Evolutionary conservation across 352 stramenopile genomes (phyloP).

Genomic region (Phytophthora sp.): DNA sequence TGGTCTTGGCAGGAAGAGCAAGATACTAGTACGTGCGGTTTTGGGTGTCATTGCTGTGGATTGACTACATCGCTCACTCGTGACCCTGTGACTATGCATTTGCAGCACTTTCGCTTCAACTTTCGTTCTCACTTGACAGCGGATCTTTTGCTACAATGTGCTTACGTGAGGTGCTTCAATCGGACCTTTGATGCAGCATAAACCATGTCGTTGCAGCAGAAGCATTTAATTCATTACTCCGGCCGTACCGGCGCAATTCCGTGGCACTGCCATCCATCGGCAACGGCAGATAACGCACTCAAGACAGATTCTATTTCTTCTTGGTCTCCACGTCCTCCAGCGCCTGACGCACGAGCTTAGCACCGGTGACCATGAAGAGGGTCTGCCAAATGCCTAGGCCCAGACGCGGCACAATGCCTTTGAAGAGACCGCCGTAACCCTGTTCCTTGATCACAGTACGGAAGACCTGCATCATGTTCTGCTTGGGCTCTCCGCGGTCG

Average conservation of each 20-base stretch:
- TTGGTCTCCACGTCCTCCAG: constrained; percentile 63
- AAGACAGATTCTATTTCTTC: constrained; percentile 40
- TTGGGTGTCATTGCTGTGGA: constrained; percentile 2
- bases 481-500: constrained; percentile 87
- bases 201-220: not conserved
- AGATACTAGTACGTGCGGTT: constrained; percentile 19
- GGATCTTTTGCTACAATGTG: constrained; percentile 85
- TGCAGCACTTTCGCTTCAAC: constrained; percentile 27
- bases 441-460: constrained; percentile 86
- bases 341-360: constrained; percentile 89
- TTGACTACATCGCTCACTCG: not conserved
- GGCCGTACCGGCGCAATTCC: constrained; percentile 19
- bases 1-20: constrained; percentile 46
- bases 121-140: constrained; percentile 65
- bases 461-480: constrained; percentile 92
- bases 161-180: constrained; percentile 67
- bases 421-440: constrained; percentile 86
- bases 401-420: constrained; percentile 90
- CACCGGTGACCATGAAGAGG: constrained; percentile 93
- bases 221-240: constrained; percentile 30
- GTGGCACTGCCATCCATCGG: constrained; percentile 3
- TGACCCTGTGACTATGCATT: not conserved
- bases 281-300: constrained; percentile 5
- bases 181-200: constrained; percentile 46
- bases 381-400: constrained; percentile 91